These are phyloP conservation scores for Epichloe sylvatica DNA, from an alignment of 2,329 filamentous ascomycete species.

Conservation along the genomic window DNA sequence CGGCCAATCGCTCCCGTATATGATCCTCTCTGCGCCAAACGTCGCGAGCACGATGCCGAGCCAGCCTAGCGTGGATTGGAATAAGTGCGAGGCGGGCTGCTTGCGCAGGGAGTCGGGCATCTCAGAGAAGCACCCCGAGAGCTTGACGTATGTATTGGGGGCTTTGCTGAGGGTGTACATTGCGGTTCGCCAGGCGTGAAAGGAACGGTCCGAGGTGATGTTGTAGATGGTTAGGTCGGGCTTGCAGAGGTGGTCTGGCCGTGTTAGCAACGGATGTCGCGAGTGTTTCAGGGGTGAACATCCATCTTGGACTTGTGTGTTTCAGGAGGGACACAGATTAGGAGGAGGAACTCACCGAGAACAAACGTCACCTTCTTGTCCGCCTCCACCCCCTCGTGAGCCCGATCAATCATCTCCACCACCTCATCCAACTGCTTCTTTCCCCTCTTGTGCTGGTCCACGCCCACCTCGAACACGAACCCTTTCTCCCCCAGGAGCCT, in stretches of 20 bases:
- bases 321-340: too few species aligned
- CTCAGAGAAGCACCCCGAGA: slow-evolving; percentile 77
- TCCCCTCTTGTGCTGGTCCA: slow-evolving; percentile 68
- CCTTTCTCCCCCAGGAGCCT: slow-evolving; percentile 47
- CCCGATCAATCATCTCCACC: slow-evolving; percentile 53
- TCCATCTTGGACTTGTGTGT: too few species aligned
- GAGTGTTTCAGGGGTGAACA: too few species aligned
- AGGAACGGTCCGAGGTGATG: slow-evolving; percentile 39
- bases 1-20: slow-evolving; percentile 93
- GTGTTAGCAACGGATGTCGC: background rate
- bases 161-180: slow-evolving; percentile 54
- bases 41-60: slow-evolving; percentile 54
- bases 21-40: slow-evolving; percentile 59
- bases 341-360: slow-evolving; percentile 42
- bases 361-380: slow-evolving; percentile 51
- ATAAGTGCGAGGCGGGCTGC: slow-evolving; percentile 40
- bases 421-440: slow-evolving; percentile 59
- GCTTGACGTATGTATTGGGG: slow-evolving; percentile 67
- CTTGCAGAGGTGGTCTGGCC: slow-evolving; percentile 75
- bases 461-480: slow-evolving; percentile 67
- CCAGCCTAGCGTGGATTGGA: slow-evolving; percentile 54
- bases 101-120: slow-evolving; percentile 44
- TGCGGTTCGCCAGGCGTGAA: slow-evolving; percentile 53
- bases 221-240: slow-evolving; percentile 57
- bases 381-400: slow-evolving; percentile 47